Percentiles rank a stretch among this genome's conserved stretches.
phyloP scores from a whole-genome alignment of 164 flowering plant species.

The Vitis labrusca region DNA sequence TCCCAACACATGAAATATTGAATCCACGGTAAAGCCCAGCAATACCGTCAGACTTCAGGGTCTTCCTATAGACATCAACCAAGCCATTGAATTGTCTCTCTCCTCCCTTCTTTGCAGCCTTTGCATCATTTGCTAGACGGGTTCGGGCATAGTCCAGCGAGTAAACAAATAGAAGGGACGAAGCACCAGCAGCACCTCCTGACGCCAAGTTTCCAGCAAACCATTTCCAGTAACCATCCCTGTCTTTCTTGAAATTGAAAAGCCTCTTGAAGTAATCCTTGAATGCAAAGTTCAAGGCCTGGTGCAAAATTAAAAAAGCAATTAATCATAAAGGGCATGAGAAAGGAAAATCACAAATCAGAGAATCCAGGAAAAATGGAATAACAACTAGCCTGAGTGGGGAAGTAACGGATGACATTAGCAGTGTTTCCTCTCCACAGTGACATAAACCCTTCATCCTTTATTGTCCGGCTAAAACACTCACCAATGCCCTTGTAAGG shows the following conservation, averaged over 20 bases:
- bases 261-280: conserved; percentile 58
- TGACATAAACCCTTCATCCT: conserved; percentile 39
- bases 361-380: neutral
- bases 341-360: neutral
- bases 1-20: conserved; percentile 50
- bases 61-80: conserved; percentile 48
- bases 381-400: conserved; percentile 36
- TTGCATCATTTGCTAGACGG: conserved; percentile 49
- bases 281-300: conserved; percentile 60
- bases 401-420: conserved; percentile 54
- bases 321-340: neutral
- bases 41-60: conserved; percentile 37
- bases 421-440: conserved; percentile 57
- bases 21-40: conserved; percentile 58
- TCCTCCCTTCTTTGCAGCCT: conserved; percentile 55
- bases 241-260: conserved; percentile 54
- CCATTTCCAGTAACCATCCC: conserved; percentile 57
- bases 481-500: conserved; percentile 53
- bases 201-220: conserved; percentile 58
- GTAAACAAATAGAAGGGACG: conserved; percentile 47
- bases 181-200: conserved; percentile 58
- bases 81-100: conserved; percentile 50
- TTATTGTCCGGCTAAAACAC: conserved; percentile 37
- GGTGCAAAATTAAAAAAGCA: neutral
- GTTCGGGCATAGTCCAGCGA: conserved; percentile 52